phyloP scores from a whole-genome alignment of 1,284 basidiomycete genomes.

The Boletus subluridellus region DNA sequence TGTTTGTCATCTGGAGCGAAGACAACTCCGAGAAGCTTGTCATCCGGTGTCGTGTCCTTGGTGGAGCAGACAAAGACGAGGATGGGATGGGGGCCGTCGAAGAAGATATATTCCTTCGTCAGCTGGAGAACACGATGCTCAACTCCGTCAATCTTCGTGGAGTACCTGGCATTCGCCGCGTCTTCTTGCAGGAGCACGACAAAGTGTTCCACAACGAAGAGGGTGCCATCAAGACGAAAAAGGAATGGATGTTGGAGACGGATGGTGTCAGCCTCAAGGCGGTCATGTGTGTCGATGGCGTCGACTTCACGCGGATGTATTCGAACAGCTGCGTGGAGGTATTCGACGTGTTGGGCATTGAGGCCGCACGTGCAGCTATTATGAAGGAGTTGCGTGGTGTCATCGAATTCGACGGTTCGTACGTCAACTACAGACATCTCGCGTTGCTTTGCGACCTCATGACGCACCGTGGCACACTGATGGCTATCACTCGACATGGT shows the following conservation, averaged over 20 bases:
- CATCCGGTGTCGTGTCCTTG: constrained; percentile 93
- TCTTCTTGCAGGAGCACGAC: constrained; percentile 90
- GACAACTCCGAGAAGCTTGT: constrained; percentile 98
- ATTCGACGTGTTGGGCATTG: constrained; percentile 96
- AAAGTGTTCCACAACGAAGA: constrained; percentile 67
- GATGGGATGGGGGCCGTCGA: constrained; percentile 74
- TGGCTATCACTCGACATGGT: constrained; percentile 99
- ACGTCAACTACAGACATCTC: constrained; percentile 98
- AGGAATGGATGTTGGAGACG: constrained; percentile 97
- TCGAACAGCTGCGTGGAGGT: constrained; percentile 98
- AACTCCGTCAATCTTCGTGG: constrained; percentile 95
- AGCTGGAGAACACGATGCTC: constrained; percentile 94
- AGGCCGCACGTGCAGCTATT: constrained; percentile 92
- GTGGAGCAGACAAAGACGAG: constrained; percentile 88
- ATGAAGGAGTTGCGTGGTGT: constrained; percentile 91
- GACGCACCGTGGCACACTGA: constrained; percentile 93
- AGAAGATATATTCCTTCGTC: constrained; percentile 95
- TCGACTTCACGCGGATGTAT: constrained; percentile 88
- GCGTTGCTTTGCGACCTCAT: constrained; percentile 96
- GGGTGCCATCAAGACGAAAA: constrained; percentile 63
- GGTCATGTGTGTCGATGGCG: constrained; percentile 93
- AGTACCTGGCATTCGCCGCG: constrained; percentile 87
- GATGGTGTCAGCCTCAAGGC: constrained; percentile 94
- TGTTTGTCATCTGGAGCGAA: constrained; percentile 98
- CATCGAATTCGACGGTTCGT: constrained; percentile 99